Conservation (phyloP, 148 eudicot genomes). For the Rheum nobile region DNA sequence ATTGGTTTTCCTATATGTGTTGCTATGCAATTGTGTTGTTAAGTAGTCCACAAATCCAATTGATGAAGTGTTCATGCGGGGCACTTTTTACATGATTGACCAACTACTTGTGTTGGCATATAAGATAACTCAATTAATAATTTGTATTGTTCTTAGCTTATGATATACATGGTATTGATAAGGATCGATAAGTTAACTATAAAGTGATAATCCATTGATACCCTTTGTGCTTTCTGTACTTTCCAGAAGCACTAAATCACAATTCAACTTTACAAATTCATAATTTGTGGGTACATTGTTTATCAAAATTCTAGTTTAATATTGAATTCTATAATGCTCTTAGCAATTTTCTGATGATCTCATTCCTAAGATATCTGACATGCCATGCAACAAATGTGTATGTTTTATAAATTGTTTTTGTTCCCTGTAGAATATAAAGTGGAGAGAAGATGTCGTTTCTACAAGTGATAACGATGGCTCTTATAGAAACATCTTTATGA, state of each 20-base stretch:
- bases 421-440: constrained; percentile 32
- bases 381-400: not conserved
- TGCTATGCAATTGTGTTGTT: not conserved
- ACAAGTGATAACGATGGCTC: constrained; percentile 16
- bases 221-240: not conserved
- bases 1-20: too few relatives aligned
- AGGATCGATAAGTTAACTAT: not conserved
- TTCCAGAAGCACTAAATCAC: not conserved
- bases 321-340: not conserved
- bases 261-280: not conserved
- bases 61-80: not conserved
- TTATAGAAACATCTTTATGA: not conserved
- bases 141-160: not conserved
- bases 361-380: not conserved
- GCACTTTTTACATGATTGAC: not conserved
- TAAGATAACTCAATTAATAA: not conserved
- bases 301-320: not conserved
- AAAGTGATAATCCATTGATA: not conserved
- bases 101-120: not conserved
- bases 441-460: constrained; percentile 39
- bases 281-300: not conserved
- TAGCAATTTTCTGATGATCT: not conserved
- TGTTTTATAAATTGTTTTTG: not conserved
- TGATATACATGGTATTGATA: not conserved
- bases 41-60: not conserved